phyloP scores from a whole-genome alignment of 2,329 filamentous ascomycete species.

The Helminthosporium solani region DNA sequence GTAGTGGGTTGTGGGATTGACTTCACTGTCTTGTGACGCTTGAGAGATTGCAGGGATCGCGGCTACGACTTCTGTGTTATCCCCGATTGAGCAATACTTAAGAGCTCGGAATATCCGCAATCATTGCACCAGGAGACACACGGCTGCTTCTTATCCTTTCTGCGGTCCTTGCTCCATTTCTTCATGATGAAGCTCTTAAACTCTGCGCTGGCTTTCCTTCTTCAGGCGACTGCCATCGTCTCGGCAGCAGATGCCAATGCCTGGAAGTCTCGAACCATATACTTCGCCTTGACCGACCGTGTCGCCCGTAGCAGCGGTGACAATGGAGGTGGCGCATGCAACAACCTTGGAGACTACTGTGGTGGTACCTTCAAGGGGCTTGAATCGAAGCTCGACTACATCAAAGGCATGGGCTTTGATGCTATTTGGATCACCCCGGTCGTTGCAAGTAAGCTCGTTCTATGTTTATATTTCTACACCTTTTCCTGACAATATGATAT shows the following conservation, averaged over 20 bases:
- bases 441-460: constrained; percentile 29
- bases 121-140: neutral
- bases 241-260: constrained; percentile 33
- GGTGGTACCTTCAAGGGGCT: constrained; percentile 56
- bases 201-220: constrained; percentile 3
- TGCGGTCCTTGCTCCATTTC: neutral
- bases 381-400: constrained; percentile 53
- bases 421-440: constrained; percentile 51
- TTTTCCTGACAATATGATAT: constrained; percentile 10
- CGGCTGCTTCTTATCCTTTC: neutral
- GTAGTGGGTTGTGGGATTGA: neutral
- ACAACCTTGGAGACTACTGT: constrained; percentile 46
- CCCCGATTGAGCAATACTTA: neutral
- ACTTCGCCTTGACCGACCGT: constrained; percentile 41
- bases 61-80: neutral
- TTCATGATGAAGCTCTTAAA: constrained; percentile 1
- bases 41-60: neutral
- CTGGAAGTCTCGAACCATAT: constrained; percentile 42
- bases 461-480: constrained; percentile 2
- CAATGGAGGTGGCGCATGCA: constrained; percentile 31
- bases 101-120: neutral
- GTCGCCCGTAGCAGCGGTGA: constrained; percentile 37
- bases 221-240: constrained; percentile 21
- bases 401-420: constrained; percentile 52
- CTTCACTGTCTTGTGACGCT: neutral